phyloP scores from a whole-genome alignment of 805 yeast species.

The Candida caryicola region DNA sequence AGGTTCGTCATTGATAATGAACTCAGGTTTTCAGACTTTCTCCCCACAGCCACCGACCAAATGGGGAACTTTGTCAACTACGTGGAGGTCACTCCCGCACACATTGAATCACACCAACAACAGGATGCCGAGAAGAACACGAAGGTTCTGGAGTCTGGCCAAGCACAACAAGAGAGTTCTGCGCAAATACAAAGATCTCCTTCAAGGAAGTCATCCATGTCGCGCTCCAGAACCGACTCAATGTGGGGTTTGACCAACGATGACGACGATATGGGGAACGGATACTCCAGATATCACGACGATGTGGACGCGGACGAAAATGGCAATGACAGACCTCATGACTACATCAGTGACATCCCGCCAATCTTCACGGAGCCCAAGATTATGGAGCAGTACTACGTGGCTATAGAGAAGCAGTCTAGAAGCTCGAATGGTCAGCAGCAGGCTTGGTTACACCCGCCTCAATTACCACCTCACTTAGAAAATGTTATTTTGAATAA shows the following conservation, averaged over 20 bases:
- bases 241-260: slow-evolving; percentile 62
- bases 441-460: slow-evolving; percentile 81
- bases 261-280: slow-evolving; percentile 81
- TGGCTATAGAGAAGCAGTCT: slow-evolving; percentile 69
- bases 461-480: slow-evolving; percentile 93
- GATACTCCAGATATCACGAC: slow-evolving; percentile 73
- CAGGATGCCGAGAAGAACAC: slow-evolving; percentile 20
- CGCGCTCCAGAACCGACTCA: slow-evolving; percentile 49
- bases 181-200: slow-evolving; percentile 3
- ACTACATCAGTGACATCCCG: slow-evolving; percentile 68
- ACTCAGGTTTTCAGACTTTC: slow-evolving; percentile 77
- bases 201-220: slow-evolving; percentile 30
- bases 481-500: slow-evolving; percentile 90
- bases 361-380: slow-evolving; percentile 82
- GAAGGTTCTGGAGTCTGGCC: neutral
- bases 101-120: slow-evolving; percentile 28
- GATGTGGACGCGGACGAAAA: slow-evolving; percentile 35
- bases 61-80: slow-evolving; percentile 95
- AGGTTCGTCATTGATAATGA: slow-evolving; percentile 94
- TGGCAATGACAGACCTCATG: slow-evolving; percentile 16
- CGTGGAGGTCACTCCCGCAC: slow-evolving; percentile 63
- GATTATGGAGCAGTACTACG: slow-evolving; percentile 82
- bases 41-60: slow-evolving; percentile 97
- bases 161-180: slow-evolving; percentile 15
- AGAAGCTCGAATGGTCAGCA: slow-evolving; percentile 54